A percentile compares a stretch with the other conserved stretches of the same genome.
Evolutionary conservation across 495 filamentous ascomycete species (phyloP).

Genomic region (Lasiosphaeria miniovina): DNA sequence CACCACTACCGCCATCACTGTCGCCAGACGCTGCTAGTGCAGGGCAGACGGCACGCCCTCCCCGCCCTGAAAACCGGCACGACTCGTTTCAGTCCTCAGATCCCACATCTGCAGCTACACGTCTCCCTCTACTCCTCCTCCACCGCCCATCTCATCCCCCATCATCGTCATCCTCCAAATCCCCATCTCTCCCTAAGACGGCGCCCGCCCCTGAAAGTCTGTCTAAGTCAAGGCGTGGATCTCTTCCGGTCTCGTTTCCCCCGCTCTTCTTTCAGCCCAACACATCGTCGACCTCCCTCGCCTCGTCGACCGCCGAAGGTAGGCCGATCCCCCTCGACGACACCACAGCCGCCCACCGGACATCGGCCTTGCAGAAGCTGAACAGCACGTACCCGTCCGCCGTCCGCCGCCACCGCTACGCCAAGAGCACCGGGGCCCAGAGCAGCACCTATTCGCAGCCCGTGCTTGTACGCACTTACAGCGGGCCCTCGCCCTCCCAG

Average conservation of each 20-base stretch:
- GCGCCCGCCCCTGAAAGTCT: conserved; percentile 10
- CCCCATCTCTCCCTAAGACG: conserved; percentile 16
- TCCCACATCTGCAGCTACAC: background rate
- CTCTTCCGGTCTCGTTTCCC: conserved; percentile 38
- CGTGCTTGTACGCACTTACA: conserved; percentile 56
- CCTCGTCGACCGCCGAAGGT: conserved; percentile 45
- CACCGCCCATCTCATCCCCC: conserved; percentile 8
- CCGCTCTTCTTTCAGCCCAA: conserved; percentile 36
- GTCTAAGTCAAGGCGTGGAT: conserved; percentile 10
- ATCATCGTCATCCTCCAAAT: background rate
- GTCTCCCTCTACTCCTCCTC: conserved; percentile 24
- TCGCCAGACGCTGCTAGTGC: conserved; percentile 13
- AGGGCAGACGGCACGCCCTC: conserved; percentile 11
- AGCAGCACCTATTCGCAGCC: conserved; percentile 54
- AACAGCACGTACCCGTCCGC: conserved; percentile 42
- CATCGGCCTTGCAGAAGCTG: conserved; percentile 43
- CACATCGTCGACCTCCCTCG: conserved; percentile 41
- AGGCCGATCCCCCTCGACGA: conserved; percentile 43
- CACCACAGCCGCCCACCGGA: conserved; percentile 37
- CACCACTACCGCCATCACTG: background rate
- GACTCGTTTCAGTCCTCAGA: conserved; percentile 3
- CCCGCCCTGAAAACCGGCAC: background rate
- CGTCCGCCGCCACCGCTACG: conserved; percentile 33
- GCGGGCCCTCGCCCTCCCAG: conserved; percentile 32
- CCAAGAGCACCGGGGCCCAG: conserved; percentile 45